Evolutionary conservation across 305 asterid genomes (phyloP).

Genomic region (Fraxinus sp.): DNA sequence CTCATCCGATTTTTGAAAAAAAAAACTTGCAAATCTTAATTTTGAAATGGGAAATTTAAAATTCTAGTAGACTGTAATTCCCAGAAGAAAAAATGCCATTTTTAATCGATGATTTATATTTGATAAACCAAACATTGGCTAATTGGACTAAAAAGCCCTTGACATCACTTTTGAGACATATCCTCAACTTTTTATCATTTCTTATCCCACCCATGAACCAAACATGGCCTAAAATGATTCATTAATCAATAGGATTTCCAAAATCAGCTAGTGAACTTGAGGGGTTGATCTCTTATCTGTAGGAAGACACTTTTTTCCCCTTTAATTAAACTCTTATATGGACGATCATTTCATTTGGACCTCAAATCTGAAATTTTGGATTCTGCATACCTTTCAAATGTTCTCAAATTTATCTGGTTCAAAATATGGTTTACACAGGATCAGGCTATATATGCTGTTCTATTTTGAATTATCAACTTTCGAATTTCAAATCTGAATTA

Average conservation of each 20-base stretch:
- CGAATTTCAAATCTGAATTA: not conserved
- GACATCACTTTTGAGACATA: not conserved
- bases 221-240: not conserved
- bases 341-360: not conserved
- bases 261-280: not conserved
- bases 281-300: not conserved
- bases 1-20: too few relatives aligned
- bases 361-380: not conserved
- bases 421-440: not conserved
- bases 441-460: not conserved
- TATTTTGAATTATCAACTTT: not conserved
- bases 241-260: not conserved
- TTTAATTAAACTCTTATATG: not conserved
- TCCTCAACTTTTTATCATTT: not conserved
- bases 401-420: not conserved
- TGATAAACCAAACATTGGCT: not conserved
- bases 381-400: conserved; percentile 1
- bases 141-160: not conserved
- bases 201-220: not conserved
- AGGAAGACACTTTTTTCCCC: not conserved
- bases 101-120: not conserved
- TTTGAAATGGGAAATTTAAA: too few relatives aligned
- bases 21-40: too few relatives aligned
- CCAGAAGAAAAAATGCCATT: too few relatives aligned
- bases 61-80: too few relatives aligned